Evolutionary conservation across 331 rosid genomes (phyloP), one percentile per base, ranked within the genome.

Genomic region (Telfairia occidentalis): DNA sequence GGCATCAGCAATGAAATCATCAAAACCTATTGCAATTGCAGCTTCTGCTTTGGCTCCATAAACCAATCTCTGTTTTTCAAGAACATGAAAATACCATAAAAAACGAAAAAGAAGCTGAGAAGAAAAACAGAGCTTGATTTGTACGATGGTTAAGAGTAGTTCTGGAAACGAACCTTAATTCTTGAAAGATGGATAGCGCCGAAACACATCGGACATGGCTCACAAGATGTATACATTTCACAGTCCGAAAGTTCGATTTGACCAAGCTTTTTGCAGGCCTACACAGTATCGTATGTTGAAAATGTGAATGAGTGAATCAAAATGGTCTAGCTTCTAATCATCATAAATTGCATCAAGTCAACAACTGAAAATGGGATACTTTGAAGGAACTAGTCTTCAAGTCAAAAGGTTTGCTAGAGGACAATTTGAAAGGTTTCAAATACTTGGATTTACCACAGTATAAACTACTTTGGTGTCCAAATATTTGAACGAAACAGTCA

Each of bases 191-290:
- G 92, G 80, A 92, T 90, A 18, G 98, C 98, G 18, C 97, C 97
- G 34, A 92, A 92, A 84, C 98, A 92, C 98, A 89, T 92, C 43
- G 98, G 96, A 83, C 98, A 92, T 75, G 98, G 96, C 84, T 92
- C 98, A 66, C 98, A 92, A 32, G 97, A 92, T 19, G 98, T 90
- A 79, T 90, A 92, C 74, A 92, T 90, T 79, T 92, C 98, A 37
- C 96, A 92, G 72, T 87, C 90, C 26, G 96, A 79, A 34, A 92
- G 98, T 76, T 84, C 92, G 60, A 86, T 85, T 78, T 82, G 86
- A 50, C 86, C 87, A 34, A 92, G 86, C 96, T 92, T 90, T 82
- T 83, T 85, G 79, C 96, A 90, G 71, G 97, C 96, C 97, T 92
- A 37, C 59, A 54, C 50, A 35, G 50, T 66, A 40, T n/a, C n/a